phyloP scores from a whole-genome alignment of 768 basidiomycete species.

The Dioszegia hungarica region DNA sequence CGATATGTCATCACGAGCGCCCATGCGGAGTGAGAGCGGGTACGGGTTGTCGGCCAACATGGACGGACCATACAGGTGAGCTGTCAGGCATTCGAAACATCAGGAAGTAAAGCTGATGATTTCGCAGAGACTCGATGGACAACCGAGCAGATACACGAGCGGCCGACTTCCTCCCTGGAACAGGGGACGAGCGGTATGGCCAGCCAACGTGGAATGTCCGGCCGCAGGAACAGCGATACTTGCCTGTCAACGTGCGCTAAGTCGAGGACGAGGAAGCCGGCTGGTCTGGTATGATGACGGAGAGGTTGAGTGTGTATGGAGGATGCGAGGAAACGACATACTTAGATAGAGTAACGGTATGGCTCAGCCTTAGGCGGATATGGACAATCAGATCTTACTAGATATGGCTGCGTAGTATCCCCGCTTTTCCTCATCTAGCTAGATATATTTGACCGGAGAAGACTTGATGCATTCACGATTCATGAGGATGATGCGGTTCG shows the following conservation, averaged over 20 bases:
- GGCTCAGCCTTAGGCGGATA: no score
- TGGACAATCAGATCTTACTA: no score
- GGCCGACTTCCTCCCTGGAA: conserved; percentile 2
- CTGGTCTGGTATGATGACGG: no score
- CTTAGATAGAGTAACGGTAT: no score
- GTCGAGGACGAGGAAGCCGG: no score
- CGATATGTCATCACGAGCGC: conserved; percentile 2
- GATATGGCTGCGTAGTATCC: no score
- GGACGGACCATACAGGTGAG: conserved; percentile 13
- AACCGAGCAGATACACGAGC: background rate
- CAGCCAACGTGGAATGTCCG: conserved; percentile 5
- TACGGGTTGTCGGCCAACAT: conserved; percentile 2
- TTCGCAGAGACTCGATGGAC: background rate
- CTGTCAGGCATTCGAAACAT: background rate
- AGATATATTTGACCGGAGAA: no score
- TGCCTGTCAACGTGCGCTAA: background rate
- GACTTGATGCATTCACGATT: no score
- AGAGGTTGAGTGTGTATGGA: background rate
- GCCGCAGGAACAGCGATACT: conserved; percentile 6
- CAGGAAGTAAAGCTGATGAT: background rate
- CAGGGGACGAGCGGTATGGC: conserved; percentile 5
- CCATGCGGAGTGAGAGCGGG: conserved; percentile 9
- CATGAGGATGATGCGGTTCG: no score
- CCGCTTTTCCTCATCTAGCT: no score
- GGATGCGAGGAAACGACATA: background rate